Evolutionary conservation across 1,284 basidiomycete genomes (phyloP).

Genomic region (Fomitopsis palustris): DNA sequence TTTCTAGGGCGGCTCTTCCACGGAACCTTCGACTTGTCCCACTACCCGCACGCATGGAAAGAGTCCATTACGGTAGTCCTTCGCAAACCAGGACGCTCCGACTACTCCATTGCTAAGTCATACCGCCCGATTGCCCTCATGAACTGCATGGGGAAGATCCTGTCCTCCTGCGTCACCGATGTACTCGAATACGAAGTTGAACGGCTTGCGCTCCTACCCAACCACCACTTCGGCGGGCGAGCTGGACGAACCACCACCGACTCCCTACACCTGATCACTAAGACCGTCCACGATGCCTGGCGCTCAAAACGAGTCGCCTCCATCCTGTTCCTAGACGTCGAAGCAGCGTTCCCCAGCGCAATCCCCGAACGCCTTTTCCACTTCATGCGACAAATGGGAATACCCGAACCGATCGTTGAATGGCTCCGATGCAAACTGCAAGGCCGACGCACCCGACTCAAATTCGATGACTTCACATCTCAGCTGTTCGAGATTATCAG

Average conservation of each 20-base stretch:
- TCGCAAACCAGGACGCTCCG: constrained; percentile 33
- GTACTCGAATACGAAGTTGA: constrained; percentile 6
- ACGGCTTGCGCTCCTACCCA: constrained; percentile 16
- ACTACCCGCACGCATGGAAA: constrained; percentile 33
- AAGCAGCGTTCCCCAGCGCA: background rate
- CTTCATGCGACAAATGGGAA: constrained; percentile 9
- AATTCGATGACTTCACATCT: constrained; percentile 29
- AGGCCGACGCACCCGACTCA: constrained; percentile 20
- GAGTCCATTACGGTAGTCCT: constrained; percentile 31
- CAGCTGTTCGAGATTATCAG: constrained; percentile 20
- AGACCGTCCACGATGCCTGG: constrained; percentile 34
- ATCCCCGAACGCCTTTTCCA: too few relatives aligned
- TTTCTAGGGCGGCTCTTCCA: constrained; percentile 27
- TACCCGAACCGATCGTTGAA: constrained; percentile 22
- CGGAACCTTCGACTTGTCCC: constrained; percentile 21
- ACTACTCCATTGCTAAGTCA: constrained; percentile 31
- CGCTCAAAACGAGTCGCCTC: constrained; percentile 26
- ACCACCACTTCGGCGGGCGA: constrained; percentile 32
- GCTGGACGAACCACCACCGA: constrained; percentile 34
- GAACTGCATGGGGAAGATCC: constrained; percentile 33
- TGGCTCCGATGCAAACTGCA: constrained; percentile 24
- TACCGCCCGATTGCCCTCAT: constrained; percentile 40
- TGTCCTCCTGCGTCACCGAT: constrained; percentile 25
- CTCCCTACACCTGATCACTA: constrained; percentile 30
- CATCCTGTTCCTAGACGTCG: constrained; percentile 20